Base-by-base conservation (phyloP, 2,329 filamentous ascomycete species). In the Colletotrichum coccodes region DNA sequence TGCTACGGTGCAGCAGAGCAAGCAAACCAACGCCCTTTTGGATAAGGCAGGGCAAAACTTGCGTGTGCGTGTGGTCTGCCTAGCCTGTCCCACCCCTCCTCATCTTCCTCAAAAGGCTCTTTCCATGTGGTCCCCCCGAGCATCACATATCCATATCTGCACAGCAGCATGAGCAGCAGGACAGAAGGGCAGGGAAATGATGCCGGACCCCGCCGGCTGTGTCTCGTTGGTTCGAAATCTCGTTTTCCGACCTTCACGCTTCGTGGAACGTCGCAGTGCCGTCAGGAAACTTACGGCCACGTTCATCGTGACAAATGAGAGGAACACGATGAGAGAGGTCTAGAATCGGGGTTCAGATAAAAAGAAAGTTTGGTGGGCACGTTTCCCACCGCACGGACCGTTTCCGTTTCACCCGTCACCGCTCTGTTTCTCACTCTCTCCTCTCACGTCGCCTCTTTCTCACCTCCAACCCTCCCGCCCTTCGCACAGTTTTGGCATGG, bases 321-420 rank as follows among this genome's bases (percentile, higher is more conserved):
- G 18, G 18, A 46, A 12, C 18, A 46, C 23, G 28, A 36, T 3
- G 12, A 18, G 38, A 32, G 16, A 28, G 16, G 3, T 49, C 32
- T 23, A 32, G 34, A 54, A 54, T 16, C 30, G 16, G 18, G 40
- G 18, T 42, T 46, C 18, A 44, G 3, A 49, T 30, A 16, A 26
- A 47, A 68, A 65, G 44, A 68, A 68, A 49, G 54, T 56, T 68
- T 60, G 36, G 18, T 11, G 44, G 46, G 64, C 64, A 46, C 60
- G 50, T 63, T 64, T 60, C 32, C 44, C 67, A 44, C 53, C 23
- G 42, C 67, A 68, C 67, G 68, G 67, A 58, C 63, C 44, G 57
- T 68, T 68, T 62, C 52, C 36, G 50, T 70, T 70, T 70, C 53
- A 70, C 54, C 40, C 44, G 56, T 70, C 63, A 65, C 54, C 61